phyloP scores from a whole-genome alignment of 2,329 filamentous ascomycete species.

The Paecilomyces sp. region DNA sequence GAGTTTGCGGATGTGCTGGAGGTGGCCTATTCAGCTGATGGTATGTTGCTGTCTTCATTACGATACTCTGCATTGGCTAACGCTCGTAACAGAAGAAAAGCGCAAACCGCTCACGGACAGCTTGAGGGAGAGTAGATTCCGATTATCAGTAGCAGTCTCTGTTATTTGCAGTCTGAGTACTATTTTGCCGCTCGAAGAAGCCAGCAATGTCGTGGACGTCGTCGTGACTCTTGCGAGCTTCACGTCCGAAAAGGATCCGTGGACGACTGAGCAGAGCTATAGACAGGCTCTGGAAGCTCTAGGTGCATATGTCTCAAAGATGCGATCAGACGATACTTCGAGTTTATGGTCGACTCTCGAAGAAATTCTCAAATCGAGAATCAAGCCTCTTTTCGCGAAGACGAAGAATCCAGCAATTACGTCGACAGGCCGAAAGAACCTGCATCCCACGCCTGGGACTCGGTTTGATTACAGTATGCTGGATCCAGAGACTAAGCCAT shows the following conservation, averaged over 20 bases:
- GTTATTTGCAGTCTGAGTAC: constrained; percentile 15
- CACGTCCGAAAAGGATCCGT: constrained; percentile 24
- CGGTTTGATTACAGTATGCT: constrained; percentile 29
- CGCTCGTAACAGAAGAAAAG: constrained; percentile 9
- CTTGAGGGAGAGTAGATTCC: constrained; percentile 18
- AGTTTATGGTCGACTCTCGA: constrained; percentile 16
- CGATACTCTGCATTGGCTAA: background rate
- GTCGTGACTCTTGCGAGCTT: constrained; percentile 26
- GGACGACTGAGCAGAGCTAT: constrained; percentile 22
- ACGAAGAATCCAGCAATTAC: constrained; percentile 36
- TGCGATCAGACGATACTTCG: constrained; percentile 1
- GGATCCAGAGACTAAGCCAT: constrained; percentile 31
- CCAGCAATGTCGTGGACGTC: constrained; percentile 16
- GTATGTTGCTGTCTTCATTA: constrained; percentile 2
- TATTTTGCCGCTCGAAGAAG: constrained; percentile 12
- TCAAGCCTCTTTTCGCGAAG: constrained; percentile 36
- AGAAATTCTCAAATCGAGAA: constrained; percentile 19
- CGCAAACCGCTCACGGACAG: constrained; percentile 5
- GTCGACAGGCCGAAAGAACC: constrained; percentile 35
- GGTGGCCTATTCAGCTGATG: constrained; percentile 12
- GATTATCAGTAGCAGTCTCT: constrained; percentile 21
- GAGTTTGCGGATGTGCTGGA: constrained; percentile 23
- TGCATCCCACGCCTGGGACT: constrained; percentile 29
- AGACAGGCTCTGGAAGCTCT: constrained; percentile 13
- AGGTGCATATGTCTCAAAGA: constrained; percentile 3